Evolutionary conservation across 768 basidiomycete species (phyloP), one percentile per base, ranked within the genome.

Genomic region (Termitomyces sp.): DNA sequence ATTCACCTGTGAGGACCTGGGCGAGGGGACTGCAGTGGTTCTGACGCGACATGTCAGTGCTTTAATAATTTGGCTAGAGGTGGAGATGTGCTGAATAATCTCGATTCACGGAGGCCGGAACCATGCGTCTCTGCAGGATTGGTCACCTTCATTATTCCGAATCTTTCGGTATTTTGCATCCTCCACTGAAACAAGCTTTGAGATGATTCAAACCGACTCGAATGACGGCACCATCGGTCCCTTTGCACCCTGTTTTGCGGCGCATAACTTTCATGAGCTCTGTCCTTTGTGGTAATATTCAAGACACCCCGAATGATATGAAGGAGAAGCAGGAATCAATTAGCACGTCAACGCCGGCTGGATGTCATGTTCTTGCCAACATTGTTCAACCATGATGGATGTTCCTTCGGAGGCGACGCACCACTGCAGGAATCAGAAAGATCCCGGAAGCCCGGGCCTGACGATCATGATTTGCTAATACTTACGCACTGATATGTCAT

Each of bases 1-100:
- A 75, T 74, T 40, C 60, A 56, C 55, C 52, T 62, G 57, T 36
- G 46, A 55, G 38, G 33, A 18, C 55, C 55, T 28, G 52, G 53
- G 38, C 54, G 44, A n/a, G 49, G 45, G 49, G 55, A 36, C 16
- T 44, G 4, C n/a, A n/a, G n/a, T 1, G 22, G 32, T 22, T 16
- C 28, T 49, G 11, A 32, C 18, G 22, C 20, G 15, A 40, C 42
- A 18, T 55, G 39, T 56, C 42, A 48, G 54, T 39, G 42, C 52
- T 60, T 65, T 65, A 58, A 61, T 56, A 59, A 7, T 40, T 56
- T 60, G 13, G 39, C 33, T 35, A n/a, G 9, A 24, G 58, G 54
- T 35, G 20, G n/a, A 57, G 59, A 35, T 15, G 24, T 39, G 66
- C 61, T 67, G 63, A 67, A 53, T 67, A 61, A 66, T 38, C 20